phyloP scores from a whole-genome alignment of 1,284 basidiomycete species.

The Cryptococcus sp. region DNA sequence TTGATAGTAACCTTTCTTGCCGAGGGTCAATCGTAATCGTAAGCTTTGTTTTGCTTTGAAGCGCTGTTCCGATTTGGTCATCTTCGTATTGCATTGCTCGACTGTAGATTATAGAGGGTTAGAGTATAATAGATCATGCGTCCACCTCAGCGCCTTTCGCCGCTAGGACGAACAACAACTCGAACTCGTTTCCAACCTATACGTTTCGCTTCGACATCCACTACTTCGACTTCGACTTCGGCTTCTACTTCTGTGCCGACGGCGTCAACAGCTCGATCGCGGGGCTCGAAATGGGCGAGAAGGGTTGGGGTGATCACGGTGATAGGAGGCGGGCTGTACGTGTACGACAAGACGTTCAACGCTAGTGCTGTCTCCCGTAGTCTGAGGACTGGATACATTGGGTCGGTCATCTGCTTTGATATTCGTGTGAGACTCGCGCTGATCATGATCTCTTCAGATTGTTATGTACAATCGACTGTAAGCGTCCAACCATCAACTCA shows the following conservation, averaged over 20 bases:
- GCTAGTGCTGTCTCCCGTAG: constrained; percentile 68
- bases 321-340: constrained; percentile 58
- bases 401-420: constrained; percentile 34
- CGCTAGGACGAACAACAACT: too few species aligned
- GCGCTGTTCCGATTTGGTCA: too few species aligned
- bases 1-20: too few species aligned
- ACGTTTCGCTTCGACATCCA: too few species aligned
- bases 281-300: constrained; percentile 24
- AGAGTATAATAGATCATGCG: too few species aligned
- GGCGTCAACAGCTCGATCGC: constrained; percentile 8
- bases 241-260: not conserved
- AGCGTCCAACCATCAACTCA: constrained; percentile 7
- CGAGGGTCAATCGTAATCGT: too few species aligned
- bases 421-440: not conserved
- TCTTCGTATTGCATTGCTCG: too few species aligned
- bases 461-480: constrained; percentile 51
- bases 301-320: constrained; percentile 22
- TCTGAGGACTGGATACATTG: constrained; percentile 67
- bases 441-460: constrained; percentile 25
- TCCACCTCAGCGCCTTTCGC: too few species aligned
- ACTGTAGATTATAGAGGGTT: too few species aligned
- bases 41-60: too few species aligned
- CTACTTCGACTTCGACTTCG: too few species aligned
- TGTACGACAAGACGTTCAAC: constrained; percentile 64
- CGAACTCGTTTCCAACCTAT: too few species aligned